A percentile compares a stretch with the other conserved stretches of the same genome.
Evolutionary conservation across 2,329 filamentous ascomycete genomes (phyloP).

Genomic region (Neoarthrinium moseri): DNA sequence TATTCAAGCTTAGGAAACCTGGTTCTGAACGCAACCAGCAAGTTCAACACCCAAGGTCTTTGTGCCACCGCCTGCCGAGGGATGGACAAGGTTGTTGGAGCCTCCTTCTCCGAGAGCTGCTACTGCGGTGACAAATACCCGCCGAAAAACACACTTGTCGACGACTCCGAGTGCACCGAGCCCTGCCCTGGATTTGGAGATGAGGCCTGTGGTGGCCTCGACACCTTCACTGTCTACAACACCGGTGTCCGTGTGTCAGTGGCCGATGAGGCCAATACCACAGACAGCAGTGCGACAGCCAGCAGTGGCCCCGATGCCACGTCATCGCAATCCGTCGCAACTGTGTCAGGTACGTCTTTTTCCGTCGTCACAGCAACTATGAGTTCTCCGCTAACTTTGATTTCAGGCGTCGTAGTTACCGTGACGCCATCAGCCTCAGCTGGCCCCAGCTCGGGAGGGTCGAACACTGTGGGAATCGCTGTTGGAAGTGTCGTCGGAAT

Average conservation of each 20-base stretch:
- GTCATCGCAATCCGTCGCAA: conserved; percentile 17
- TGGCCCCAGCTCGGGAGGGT: conserved; percentile 31
- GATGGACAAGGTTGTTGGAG: conserved; percentile 57
- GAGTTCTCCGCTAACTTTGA: not conserved
- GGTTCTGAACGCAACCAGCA: conserved; percentile 16
- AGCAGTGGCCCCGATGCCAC: conserved; percentile 10
- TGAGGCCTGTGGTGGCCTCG: conserved; percentile 59
- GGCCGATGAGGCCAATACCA: conserved; percentile 23
- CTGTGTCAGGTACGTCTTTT: conserved; percentile 5
- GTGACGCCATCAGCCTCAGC: conserved; percentile 24
- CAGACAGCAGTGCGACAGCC: conserved; percentile 28
- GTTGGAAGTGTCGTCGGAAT: conserved; percentile 86
- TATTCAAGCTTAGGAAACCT: conserved; percentile 43
- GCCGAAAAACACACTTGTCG: conserved; percentile 48
- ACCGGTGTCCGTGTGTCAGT: conserved; percentile 43
- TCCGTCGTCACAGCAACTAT: not conserved
- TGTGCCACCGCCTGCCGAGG: conserved; percentile 42
- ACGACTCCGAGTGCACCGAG: conserved; percentile 61
- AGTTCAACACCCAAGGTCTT: conserved; percentile 38
- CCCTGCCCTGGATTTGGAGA: conserved; percentile 61
- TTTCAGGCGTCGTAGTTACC: conserved; percentile 10
- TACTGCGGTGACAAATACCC: conserved; percentile 74
- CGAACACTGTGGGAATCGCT: conserved; percentile 82
- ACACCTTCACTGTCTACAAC: conserved; percentile 50
- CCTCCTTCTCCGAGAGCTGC: conserved; percentile 61